Evolutionary conservation across 1,284 basidiomycete genomes (phyloP), one percentile per base, ranked within the genome.

Genomic region (Cryptococcus sp.): DNA sequence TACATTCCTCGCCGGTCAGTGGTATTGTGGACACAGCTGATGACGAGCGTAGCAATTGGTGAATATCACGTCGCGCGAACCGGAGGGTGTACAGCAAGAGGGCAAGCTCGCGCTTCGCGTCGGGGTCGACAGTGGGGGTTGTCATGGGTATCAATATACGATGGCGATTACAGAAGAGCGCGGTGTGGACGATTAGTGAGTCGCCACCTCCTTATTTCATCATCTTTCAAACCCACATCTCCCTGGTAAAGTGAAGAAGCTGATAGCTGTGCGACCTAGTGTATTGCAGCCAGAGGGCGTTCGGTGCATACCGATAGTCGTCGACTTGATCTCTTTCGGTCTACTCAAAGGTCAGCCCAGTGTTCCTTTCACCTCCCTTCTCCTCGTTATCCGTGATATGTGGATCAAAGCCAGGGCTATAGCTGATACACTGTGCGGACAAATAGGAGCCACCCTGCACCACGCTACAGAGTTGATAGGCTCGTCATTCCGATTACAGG

Each of bases 391-490:
- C 27, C 5, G 4, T 31, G n/a, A n/a, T n/a, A n/a, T n/a, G n/a
- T n/a, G n/a, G n/a, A n/a, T n/a, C n/a, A 17, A 39, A 19, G 31
- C 23, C 4, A 35, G 31, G 13, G 8, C 23, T 35, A 68, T 78
- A 40, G 77, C 79, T 71, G 68, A 70, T n/a, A 60, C 75, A 31
- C 58, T 80, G 25, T 64, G 59, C 11, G 63, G 78, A 11, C 63
- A 77, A 15, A 66, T 74, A 65, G 82, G 82, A 40, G 77, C 81
- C 7, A 84, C 82, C 3, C 72, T 84, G n/a, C 82, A 84, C 68
- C 82, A 82, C 65, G 82, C 82, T n/a, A 84, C 83, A 1, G 83
- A 84, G 62, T 74, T 84, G 41, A 84, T 84, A 47, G 83, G 83
- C 3, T 80, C 77, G 19, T 80, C 80, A n/a, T 84, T 84, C 68